These are phyloP conservation scores for Ustilago xerochloae DNA, from an alignment of 1,284 basidiomycete species.

Conservation along the genomic window DNA sequence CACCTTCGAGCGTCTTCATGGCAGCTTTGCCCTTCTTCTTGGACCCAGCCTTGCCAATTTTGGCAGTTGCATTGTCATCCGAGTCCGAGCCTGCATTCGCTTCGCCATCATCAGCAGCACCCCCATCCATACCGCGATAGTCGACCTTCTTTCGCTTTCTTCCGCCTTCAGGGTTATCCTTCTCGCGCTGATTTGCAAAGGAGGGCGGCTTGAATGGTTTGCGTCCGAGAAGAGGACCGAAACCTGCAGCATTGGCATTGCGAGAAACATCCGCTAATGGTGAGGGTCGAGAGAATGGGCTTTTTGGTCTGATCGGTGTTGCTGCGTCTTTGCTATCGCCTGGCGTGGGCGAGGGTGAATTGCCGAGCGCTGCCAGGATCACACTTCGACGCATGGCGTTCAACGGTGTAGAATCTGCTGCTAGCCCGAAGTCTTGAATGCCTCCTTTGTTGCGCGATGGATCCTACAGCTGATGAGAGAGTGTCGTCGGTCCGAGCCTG, in stretches of 20 bases:
- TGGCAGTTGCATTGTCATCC: conserved; percentile 20
- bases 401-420: background rate
- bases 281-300: conserved; percentile 18
- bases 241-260: conserved; percentile 59
- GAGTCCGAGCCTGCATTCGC: conserved; percentile 34
- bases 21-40: conserved; percentile 45
- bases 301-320: conserved; percentile 18
- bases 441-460: background rate
- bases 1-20: conserved; percentile 57
- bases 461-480: background rate
- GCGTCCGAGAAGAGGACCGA: conserved; percentile 51
- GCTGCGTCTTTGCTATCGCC: conserved; percentile 13
- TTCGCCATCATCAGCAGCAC: conserved; percentile 44
- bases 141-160: conserved; percentile 63
- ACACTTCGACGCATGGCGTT: conserved; percentile 37
- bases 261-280: conserved; percentile 36
- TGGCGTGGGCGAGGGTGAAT: conserved; percentile 20
- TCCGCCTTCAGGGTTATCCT: conserved; percentile 30
- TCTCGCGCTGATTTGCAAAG: conserved; percentile 41
- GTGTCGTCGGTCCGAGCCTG: too few species aligned
- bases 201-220: conserved; percentile 66
- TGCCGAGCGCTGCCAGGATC: conserved; percentile 40
- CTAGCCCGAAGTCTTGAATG: background rate
- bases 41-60: conserved; percentile 17
- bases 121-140: conserved; percentile 62